Base-by-base conservation (phyloP, 2,329 filamentous ascomycete genomes). In the Boeremia exigua region DNA sequence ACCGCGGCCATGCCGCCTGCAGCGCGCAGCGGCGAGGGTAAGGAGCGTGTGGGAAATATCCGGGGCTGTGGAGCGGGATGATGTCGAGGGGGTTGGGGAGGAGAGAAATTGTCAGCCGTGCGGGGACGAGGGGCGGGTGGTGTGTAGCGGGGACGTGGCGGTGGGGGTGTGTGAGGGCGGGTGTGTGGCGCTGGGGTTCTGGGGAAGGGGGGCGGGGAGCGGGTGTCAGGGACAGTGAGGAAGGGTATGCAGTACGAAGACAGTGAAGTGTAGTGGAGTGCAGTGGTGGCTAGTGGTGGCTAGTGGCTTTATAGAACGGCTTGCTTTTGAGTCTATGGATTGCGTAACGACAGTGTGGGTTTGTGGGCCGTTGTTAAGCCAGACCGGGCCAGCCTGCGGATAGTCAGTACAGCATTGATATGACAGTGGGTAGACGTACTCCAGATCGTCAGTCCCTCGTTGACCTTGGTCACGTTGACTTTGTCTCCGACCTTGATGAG, bases 401-500 rank as follows among this genome's bases (percentile, higher is more conserved):
- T 1, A 7, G 30, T 56, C 9, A 56, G 42, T 43, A 17, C 15
- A 7, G 5, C 29, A 3, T 2, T 12, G 10, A 1, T 28, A 19
- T 11, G 9, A 6, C n/a, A 17, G 23, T 4, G 9, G 2, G 12
- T 0, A 27, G 19, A 62, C 78, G 74, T 63, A 81, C 80, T 78
- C 65, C 78, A 81, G 14, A 61, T 62, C 0, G 77, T 80, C 57
- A 73, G 59, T 51, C 78, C 75, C 27, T 66, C 63, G 60, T 79
- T 79, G 25, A 72, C 62, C 65, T 68, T 72, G 0, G 61, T 70
- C 2, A 82, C 76, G 10, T 66, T 70, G 4, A 80, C 79, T 46
- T 74, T 70, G 58, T 81, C 78, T 0, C 79, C 79, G n/a, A 81
- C 75, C 25, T 59, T 66, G 33, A 73, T 54, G 2, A 56, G 48